Conservation (phyloP, 306 rosid species). For the Begonia masoniana region DNA sequence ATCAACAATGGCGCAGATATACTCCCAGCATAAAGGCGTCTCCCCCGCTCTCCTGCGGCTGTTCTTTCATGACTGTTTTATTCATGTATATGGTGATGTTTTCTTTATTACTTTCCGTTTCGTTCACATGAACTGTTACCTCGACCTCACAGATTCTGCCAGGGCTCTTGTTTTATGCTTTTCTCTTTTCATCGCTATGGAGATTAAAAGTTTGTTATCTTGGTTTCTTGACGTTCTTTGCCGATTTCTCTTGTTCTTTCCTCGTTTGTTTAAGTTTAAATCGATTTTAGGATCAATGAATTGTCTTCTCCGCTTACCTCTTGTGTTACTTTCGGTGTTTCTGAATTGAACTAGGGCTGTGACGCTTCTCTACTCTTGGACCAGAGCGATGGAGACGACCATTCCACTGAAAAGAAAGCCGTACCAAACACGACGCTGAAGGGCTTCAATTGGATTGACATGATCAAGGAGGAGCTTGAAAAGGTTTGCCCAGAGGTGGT, state of each 20-base stretch:
- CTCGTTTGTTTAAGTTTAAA: not conserved
- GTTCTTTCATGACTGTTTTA: slow-evolving; percentile 87
- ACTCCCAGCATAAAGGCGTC: slow-evolving; percentile 30
- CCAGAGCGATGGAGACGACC: slow-evolving; percentile 26
- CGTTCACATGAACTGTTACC: not conserved
- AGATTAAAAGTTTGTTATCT: not conserved
- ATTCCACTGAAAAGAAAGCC: slow-evolving; percentile 57
- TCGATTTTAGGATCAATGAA: too few species aligned
- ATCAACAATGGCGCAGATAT: slow-evolving; percentile 31
- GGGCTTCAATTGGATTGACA: slow-evolving; percentile 22
- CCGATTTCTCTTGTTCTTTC: not conserved
- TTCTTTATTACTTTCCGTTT: not conserved
- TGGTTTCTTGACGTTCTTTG: not conserved
- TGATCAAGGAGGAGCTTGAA: slow-evolving; percentile 30
- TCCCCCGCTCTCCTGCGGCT: slow-evolving; percentile 68
- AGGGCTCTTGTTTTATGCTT: not conserved
- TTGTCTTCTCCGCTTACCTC: not conserved
- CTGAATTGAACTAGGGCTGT: slow-evolving; percentile 21
- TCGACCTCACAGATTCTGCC: not conserved
- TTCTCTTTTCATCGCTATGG: not conserved
- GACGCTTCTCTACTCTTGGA: slow-evolving; percentile 41
- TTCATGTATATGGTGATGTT: slow-evolving; percentile 22
- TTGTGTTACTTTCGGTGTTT: not conserved
- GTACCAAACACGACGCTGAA: slow-evolving; percentile 44
- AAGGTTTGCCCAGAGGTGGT: slow-evolving; percentile 28